Percentiles rank a stretch among this genome's conserved stretches.
Evolutionary conservation across 345 rosid genomes (phyloP).

Genomic region (Linum usitatissimum): DNA sequence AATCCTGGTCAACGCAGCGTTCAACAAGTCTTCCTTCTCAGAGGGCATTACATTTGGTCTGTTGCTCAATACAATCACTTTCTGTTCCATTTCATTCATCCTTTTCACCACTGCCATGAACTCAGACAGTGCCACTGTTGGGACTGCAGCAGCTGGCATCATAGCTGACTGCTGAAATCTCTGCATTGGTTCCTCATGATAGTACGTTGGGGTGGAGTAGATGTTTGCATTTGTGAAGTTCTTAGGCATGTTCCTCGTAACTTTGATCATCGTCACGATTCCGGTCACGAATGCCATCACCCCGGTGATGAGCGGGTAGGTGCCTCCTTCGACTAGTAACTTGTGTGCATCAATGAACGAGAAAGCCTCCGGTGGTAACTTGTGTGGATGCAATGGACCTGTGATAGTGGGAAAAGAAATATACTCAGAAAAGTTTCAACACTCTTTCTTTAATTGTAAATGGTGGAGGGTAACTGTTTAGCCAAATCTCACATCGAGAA

Average conservation of each 20-base stretch:
- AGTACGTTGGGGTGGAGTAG: conserved; percentile 41
- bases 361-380: not conserved
- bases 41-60: conserved; percentile 55
- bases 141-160: conserved; percentile 9
- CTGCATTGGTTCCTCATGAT: conserved; percentile 24
- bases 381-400: not conserved
- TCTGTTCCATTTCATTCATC: conserved; percentile 77
- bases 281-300: conserved; percentile 85
- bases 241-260: conserved; percentile 64
- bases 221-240: conserved; percentile 48
- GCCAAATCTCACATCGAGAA: too few relatives aligned
- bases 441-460: too few relatives aligned
- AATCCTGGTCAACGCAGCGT: conserved; percentile 55
- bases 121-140: conserved; percentile 37
- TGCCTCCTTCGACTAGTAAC: conserved; percentile 26
- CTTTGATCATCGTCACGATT: conserved; percentile 62
- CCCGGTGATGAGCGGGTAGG: conserved; percentile 58
- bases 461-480: too few relatives aligned
- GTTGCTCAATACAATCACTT: conserved; percentile 34
- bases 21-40: conserved; percentile 71
- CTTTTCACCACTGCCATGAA: conserved; percentile 52
- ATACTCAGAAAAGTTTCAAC: too few relatives aligned
- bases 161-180: conserved; percentile 17
- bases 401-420: too few relatives aligned
- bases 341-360: conserved; percentile 17